Evolutionary conservation across 768 basidiomycete species (phyloP).

Genomic region (Leucocoprinus leucothites): DNA sequence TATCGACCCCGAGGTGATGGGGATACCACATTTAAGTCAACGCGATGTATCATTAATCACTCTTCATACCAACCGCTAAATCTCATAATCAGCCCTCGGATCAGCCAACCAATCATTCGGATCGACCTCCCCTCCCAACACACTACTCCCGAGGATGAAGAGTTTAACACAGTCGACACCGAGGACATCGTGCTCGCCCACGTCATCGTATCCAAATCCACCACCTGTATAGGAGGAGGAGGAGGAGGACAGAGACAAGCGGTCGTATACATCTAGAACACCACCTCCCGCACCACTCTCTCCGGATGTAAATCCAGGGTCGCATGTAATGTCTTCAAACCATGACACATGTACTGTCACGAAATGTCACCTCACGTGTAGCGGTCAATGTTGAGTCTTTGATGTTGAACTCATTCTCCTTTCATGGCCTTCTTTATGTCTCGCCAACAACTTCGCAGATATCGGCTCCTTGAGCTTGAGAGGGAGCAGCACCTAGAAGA

Average conservation of each 20-base stretch:
- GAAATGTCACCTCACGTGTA: slow-evolving; percentile 5
- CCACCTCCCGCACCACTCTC: too few species aligned
- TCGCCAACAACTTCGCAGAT: slow-evolving; percentile 45
- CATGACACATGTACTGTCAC: slow-evolving; percentile 6
- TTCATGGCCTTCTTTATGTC: slow-evolving; percentile 19
- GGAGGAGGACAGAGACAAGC: too few species aligned
- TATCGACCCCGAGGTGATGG: too few species aligned
- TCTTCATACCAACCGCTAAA: too few species aligned
- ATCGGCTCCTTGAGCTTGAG: slow-evolving; percentile 45
- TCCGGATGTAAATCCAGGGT: neutral
- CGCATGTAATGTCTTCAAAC: neutral
- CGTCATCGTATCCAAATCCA: neutral
- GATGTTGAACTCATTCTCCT: neutral
- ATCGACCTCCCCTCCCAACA: too few species aligned
- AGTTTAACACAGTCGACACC: neutral
- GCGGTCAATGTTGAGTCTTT: neutral
- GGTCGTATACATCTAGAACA: too few species aligned
- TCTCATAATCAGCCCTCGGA: too few species aligned
- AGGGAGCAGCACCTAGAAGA: slow-evolving; percentile 53
- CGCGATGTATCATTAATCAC: too few species aligned
- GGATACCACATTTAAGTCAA: too few species aligned
- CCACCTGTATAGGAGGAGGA: too few species aligned
- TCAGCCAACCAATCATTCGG: too few species aligned
- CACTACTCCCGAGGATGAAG: neutral
- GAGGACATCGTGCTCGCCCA: neutral